Percentiles rank a stretch among this genome's conserved stretches.
These are phyloP conservation scores for Cladophialophora chaetospira DNA, from an alignment of 2,329 filamentous ascomycete species.

Conservation along the genomic window DNA sequence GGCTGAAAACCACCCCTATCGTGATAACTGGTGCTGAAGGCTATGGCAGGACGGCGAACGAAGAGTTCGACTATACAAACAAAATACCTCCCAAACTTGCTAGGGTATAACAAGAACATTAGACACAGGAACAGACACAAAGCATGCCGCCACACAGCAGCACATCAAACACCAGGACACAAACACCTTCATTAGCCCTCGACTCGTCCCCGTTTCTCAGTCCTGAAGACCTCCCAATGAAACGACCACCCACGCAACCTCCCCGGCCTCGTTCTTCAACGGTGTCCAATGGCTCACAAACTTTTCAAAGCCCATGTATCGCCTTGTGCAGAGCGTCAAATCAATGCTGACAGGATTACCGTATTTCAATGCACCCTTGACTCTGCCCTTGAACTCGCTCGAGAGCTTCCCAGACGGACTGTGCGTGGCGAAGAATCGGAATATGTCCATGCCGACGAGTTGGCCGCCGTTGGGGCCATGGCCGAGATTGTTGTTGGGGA, in stretches of 20 bases:
- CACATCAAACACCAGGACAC: too few relatives aligned
- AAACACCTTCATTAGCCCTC: too few relatives aligned
- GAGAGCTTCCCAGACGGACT: slow-evolving; percentile 43
- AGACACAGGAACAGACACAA: too few relatives aligned
- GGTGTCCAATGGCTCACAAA: slow-evolving; percentile 49
- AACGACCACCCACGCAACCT: slow-evolving; percentile 39
- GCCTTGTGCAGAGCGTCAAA: slow-evolving; percentile 35
- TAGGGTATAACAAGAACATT: too few relatives aligned
- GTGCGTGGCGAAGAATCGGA: slow-evolving; percentile 56
- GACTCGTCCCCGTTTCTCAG: too few relatives aligned
- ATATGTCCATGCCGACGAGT: slow-evolving; percentile 53
- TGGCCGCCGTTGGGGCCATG: slow-evolving; percentile 36
- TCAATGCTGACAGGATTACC: slow-evolving; percentile 38
- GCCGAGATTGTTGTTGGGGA: slow-evolving; percentile 20
- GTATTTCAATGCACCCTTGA: slow-evolving; percentile 42
- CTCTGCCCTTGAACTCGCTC: slow-evolving; percentile 48
- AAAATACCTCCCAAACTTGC: too few relatives aligned
- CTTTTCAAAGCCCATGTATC: slow-evolving; percentile 37
- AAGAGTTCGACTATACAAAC: too few relatives aligned
- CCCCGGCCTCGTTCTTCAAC: slow-evolving; percentile 43
- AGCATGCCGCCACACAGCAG: too few relatives aligned
- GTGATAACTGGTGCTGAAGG: too few relatives aligned
- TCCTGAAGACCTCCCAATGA: slow-evolving; percentile 34
- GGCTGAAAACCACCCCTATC: too few relatives aligned
- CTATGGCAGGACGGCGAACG: too few relatives aligned